Base-by-base conservation (phyloP, 2,329 filamentous ascomycete genomes). In the Claviceps arundinis region DNA sequence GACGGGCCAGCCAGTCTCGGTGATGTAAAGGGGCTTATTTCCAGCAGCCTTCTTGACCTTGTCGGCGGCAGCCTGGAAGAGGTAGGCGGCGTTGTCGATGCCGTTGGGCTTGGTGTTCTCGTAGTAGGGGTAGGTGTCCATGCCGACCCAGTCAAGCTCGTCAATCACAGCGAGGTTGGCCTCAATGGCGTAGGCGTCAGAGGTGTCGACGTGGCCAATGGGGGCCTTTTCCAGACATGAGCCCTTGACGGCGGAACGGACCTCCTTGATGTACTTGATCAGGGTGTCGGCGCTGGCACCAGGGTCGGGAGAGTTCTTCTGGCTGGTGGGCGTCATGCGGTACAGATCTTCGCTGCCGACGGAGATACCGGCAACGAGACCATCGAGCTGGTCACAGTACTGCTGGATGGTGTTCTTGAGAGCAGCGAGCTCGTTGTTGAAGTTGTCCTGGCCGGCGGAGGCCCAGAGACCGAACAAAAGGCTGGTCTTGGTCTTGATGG, bases 171-270 rank as follows among this genome's bases (percentile, higher is more conserved):
- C 80, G 48, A 70, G 68, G 76, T 91, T 94, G 62, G 82, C 79
- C 50, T 70, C 67, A 67, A 94, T 89, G 64, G 81, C 80, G 75
- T 81, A 90, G 50, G 80, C 80, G 38, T 84, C 89, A 88, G 88
- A 95, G 50, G 89, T 94, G 65, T 95, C 89, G 64, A 95, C 89
- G 68, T 95, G 89, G 50, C 89, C 89, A 55, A 95, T 73, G 17
- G 79, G 73, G 46, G 73, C 76, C 24, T 69, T 68, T 40, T 75
- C 70, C 24, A 86, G 71, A 48, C 70, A 63, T 14, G 86, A 89
- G 54, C 78, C 78, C 30, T 76, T 63, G 62, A 94, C 78, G 55
- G 78, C 73, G 30, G 72, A 66, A 56, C 82, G 80, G 54, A 87
- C 81, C 64, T 85, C 73, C 54, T 74, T 67, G 72, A 95, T 88